A percentile compares a stretch with the other conserved stretches of the same genome.
Evolutionary conservation across 345 rosid species (phyloP).

Genomic region (Litchi chinensis): DNA sequence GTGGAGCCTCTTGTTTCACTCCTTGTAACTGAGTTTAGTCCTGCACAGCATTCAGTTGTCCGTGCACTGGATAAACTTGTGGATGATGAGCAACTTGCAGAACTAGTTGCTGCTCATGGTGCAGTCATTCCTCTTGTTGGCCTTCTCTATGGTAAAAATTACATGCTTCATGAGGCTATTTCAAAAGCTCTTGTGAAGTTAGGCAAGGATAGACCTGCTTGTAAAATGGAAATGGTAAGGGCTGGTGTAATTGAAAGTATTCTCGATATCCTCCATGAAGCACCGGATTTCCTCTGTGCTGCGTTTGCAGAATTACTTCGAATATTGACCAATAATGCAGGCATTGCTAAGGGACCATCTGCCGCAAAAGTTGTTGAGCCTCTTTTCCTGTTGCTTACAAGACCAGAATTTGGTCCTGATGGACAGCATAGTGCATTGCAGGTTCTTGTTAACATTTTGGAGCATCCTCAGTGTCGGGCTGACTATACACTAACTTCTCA

Average conservation of each 20-base stretch:
- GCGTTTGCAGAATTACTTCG: conserved; percentile 92
- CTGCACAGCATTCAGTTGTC: conserved; percentile 95
- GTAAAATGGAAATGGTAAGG: conserved; percentile 98
- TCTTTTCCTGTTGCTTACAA: conserved; percentile 68
- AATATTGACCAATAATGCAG: conserved; percentile 92
- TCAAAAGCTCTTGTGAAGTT: conserved; percentile 94
- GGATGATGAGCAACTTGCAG: conserved; percentile 98
- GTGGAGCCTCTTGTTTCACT: conserved; percentile 99
- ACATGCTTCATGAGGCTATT: conserved; percentile 91
- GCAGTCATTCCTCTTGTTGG: conserved; percentile 98
- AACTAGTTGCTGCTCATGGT: conserved; percentile 97
- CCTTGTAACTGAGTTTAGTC: conserved; percentile 83
- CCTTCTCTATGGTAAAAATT: conserved; percentile 88
- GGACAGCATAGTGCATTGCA: conserved; percentile 96
- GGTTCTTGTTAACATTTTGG: conserved; percentile 91
- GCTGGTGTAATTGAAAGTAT: conserved; percentile 90
- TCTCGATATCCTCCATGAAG: conserved; percentile 90
- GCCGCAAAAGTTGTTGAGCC: conserved; percentile 98
- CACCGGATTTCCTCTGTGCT: conserved; percentile 93
- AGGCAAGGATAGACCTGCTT: conserved; percentile 97
- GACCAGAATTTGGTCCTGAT: conserved; percentile 88
- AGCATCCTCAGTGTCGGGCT: conserved; percentile 96
- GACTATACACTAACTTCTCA: conserved; percentile 73
- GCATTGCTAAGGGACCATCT: conserved; percentile 89
- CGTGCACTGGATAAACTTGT: conserved; percentile 92